Conservation (phyloP, 2,329 filamentous ascomycete genomes). For the Apiospora hydei region DNA sequence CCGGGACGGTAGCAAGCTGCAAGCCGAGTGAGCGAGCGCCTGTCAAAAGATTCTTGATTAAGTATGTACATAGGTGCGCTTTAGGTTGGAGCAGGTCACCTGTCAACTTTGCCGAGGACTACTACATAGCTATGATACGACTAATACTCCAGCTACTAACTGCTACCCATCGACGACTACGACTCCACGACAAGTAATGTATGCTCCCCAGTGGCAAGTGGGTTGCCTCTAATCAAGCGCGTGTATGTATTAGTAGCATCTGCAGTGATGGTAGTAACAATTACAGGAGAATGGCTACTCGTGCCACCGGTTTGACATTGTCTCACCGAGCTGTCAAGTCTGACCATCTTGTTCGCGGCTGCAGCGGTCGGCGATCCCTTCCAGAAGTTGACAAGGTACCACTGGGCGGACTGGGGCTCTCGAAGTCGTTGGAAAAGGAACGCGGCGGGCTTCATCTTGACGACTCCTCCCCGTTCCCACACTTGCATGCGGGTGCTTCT, state of each 20-base stretch:
- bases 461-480: conserved; percentile 2
- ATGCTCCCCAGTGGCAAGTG: conserved; percentile 11
- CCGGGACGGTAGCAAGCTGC: not conserved
- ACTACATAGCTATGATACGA: not conserved
- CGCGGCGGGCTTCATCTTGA: conserved; percentile 8
- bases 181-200: not conserved
- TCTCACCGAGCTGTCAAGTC: conserved; percentile 21
- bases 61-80: no score
- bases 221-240: conserved; percentile 6
- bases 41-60: not conserved
- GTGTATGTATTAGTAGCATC: not conserved
- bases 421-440: conserved; percentile 20
- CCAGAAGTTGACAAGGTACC: conserved; percentile 15
- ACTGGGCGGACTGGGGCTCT: not conserved
- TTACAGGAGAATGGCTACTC: not conserved
- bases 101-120: not conserved
- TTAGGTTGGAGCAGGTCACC: not conserved
- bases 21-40: not conserved
- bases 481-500: conserved; percentile 3
- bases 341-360: conserved; percentile 14
- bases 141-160: not conserved
- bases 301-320: conserved; percentile 17
- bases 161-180: not conserved
- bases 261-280: not conserved
- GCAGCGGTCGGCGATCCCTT: conserved; percentile 20